Base-by-base conservation (phyloP, 2,329 filamentous ascomycete species). In the Colletotrichum falcatum region DNA sequence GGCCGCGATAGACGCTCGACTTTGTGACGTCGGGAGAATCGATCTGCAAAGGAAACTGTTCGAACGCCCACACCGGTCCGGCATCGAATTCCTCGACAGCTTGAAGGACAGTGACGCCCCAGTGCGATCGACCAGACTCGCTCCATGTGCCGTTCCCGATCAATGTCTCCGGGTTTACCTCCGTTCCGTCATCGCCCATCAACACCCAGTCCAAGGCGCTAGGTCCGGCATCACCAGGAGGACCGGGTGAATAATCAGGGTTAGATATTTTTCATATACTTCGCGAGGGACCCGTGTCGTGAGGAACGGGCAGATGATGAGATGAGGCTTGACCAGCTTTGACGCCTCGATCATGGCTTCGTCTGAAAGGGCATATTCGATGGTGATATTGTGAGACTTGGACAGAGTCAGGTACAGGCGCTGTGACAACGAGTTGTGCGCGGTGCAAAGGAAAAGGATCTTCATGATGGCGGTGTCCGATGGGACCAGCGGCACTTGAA, bases 351-450 rank as follows among this genome's bases (percentile, higher is more conserved):
- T 77, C 78, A 83, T 81, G 14, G 75, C 71, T 23, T 74, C 69
- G 18, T 76, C 73, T 1, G 78, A 78, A 42, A 79, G 71, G 35
- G 78, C 81, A 76, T 80, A 83, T 69, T 83, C 82, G 66, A 83
- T 77, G 5, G 80, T 80, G 67, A 83, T 76, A 30, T 79, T 75
- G 66, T 83, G 81, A 11, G 76, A 75, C 44, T 76, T 72, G 2
- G 78, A 78, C 23, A 83, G 73, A 5, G 76, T 77, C 26, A 83
- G 75, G 65, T 78, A 81, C 11, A 82, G 75, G 28, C 79, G 77
- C 72, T 83, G 82, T 7, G 82, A 83, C 7, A 83, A 76, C 12
- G 81, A 83, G 66, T 83, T 83, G 75, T 83, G 81, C n/a, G 81
- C 81, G 6, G 81, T 83, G 72, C 81, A 83, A n/a, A 83, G 75